phyloP scores from a whole-genome alignment of 345 rosid species.

The Pseudoturritis turrita region DNA sequence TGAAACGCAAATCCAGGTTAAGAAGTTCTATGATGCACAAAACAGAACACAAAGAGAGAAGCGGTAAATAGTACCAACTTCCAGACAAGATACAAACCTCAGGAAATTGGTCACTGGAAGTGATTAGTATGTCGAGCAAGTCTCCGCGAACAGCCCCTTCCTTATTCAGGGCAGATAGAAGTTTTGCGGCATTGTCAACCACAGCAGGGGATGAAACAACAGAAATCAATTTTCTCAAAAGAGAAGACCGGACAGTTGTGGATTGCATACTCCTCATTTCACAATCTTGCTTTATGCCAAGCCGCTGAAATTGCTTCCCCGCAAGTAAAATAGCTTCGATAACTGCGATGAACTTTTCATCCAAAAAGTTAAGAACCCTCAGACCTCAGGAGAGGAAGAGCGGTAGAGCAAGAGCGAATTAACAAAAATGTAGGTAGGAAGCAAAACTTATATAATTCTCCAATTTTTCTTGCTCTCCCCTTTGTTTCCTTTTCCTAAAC shows the following conservation, averaged over 20 bases:
- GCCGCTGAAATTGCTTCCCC: conserved; percentile 70
- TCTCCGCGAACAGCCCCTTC: conserved; percentile 82
- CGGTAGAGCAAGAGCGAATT: background rate
- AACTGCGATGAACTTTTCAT: conserved; percentile 78
- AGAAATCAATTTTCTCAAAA: conserved; percentile 61
- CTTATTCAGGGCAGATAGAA: conserved; percentile 62
- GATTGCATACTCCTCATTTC: conserved; percentile 23
- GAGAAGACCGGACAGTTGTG: conserved; percentile 39
- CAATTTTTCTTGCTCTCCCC: background rate
- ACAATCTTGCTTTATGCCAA: conserved; percentile 43
- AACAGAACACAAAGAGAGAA: background rate
- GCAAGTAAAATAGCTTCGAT: conserved; percentile 69
- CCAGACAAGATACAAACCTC: conserved; percentile 49
- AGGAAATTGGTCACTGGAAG: conserved; percentile 56
- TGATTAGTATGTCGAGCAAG: conserved; percentile 48
- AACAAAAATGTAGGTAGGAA: background rate
- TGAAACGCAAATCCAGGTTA: background rate
- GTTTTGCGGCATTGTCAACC: conserved; percentile 58
- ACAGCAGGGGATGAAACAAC: conserved; percentile 67
- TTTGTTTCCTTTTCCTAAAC: background rate
- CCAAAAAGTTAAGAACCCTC: conserved; percentile 33
- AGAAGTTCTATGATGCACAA: conserved; percentile 14
- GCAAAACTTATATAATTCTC: background rate
- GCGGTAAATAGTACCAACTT: background rate
- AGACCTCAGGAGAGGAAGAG: conserved; percentile 6